Evolutionary conservation across 225 moss, liverwort and hornwort species (phyloP), one percentile per base, ranked within the genome.

Genomic region (Ulota crispa): DNA sequence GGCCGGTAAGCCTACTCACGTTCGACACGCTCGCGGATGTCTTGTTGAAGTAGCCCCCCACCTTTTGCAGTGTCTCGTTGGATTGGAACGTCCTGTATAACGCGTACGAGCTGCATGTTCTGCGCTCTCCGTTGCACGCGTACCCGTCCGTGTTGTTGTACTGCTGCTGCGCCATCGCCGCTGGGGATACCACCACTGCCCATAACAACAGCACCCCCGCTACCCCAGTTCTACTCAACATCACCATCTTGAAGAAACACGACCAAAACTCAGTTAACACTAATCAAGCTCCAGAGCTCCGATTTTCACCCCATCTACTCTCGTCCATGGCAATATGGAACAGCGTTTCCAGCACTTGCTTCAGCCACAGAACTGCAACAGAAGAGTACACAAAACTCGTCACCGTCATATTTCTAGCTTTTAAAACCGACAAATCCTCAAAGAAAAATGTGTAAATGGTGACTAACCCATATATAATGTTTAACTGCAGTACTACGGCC

Each of bases 91-190:
- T 86, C 55, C 90, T 47, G 73, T 88, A 90, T 0, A 90, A 50
- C 6, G 85, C 90, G 19, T 80, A 88, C 1, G 90, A 60, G n/a
- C 81, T 81, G 87, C 90, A 90, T 15, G 83, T 55, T 37, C 3
- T 55, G 24, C 57, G 72, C 19, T 20, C 71, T 0, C 83, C 85
- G 20, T 5, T 85, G 81, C 90, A 90, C 1, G 81, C 13, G 54
- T 90, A 90, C 13, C 90, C 90, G 23, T 81, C 81, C 9, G 90
- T 79, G 64, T 83, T 83, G 81, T 90, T 90, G 81, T 90, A 90
- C 79, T 86, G 68, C 76, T 87, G 87, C 73, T 90, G 90, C 24
- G 87, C 90, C 73, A 18, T 68, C 34, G 57, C 70, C 78, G 12
- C 7, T 8, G 84, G 64, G 1, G 15, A 42, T 56, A 72, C 27